Conservation (phyloP, 139 green algal genomes). For the Ettlia oleoabundans region DNA sequence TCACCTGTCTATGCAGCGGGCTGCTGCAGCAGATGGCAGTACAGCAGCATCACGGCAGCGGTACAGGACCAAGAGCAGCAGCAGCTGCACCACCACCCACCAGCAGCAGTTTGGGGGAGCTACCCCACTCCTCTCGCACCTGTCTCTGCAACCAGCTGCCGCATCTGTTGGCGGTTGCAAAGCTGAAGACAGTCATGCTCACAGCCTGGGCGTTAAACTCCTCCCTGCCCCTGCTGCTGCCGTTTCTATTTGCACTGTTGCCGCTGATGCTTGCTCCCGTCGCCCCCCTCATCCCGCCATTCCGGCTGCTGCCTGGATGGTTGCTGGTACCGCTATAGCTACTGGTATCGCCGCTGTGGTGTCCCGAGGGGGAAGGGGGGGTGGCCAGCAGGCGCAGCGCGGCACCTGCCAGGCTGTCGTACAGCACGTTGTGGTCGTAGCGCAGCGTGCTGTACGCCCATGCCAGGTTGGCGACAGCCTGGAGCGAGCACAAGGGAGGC, state of each 20-base stretch:
- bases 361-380: too few relatives aligned
- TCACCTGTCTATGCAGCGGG: too few relatives aligned
- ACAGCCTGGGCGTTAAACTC: slow-evolving; percentile 23
- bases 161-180: slow-evolving; percentile 23
- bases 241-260: not conserved
- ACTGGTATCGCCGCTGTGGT: not conserved
- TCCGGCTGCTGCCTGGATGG: too few relatives aligned
- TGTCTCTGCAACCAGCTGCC: not conserved
- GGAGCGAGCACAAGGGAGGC: too few relatives aligned
- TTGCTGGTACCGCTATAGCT: too few relatives aligned
- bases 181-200: slow-evolving; percentile 1
- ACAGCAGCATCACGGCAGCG: too few relatives aligned
- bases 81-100: too few relatives aligned
- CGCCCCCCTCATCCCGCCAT: too few relatives aligned
- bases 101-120: too few relatives aligned
- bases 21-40: too few relatives aligned
- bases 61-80: too few relatives aligned
- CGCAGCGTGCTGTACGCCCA: slow-evolving; percentile 37
- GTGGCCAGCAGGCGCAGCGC: slow-evolving; percentile 5
- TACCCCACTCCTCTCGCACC: not conserved
- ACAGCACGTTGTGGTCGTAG: slow-evolving; percentile 30
- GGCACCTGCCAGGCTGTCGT: not conserved
- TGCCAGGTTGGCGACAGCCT: slow-evolving; percentile 30
- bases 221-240: not conserved
- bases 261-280: too few relatives aligned